Base-by-base conservation (phyloP, 306 rosid genomes). In the Prunus mira region DNA sequence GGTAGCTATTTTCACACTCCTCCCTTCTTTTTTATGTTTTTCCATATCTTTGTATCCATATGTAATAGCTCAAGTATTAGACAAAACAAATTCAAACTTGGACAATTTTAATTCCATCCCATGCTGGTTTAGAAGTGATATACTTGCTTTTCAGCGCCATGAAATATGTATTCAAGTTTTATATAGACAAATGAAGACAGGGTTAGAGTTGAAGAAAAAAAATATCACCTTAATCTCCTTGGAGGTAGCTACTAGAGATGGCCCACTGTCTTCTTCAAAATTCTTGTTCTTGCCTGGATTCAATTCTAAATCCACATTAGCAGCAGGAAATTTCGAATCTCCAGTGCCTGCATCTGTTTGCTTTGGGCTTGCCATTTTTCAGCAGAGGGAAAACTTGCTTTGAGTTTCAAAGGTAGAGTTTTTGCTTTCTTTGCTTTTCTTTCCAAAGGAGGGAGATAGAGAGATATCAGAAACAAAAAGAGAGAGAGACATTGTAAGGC, bases 241-340 rank as follows among this genome's bases (percentile, higher is more conserved):
- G 62, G 89, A 69, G 81, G 78, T 73, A 72, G 85, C 85, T 24
- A 86, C 81, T 76, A 87, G 72, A 34, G 88, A 82, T 28, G 90
- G 87, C 30, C 50, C 3, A 47, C 86, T 82, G 79, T 92, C 90
- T 69, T 78, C 82, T 32, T 88, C 51, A 56, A 83, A 79, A 6
- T 78, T 57, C 24, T 72, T 82, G 46, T 82, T 76, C 1, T 10
- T 32, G 20, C 76, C 84, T 28, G 86, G 88, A 65, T 78, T 77
- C 77, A 85, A 52, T 34, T 83, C 93, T 45, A 72, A 75, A 20
- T 62, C 79, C 27, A 69, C 60, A 61, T 89, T 85, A 52, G 62
- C 90, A 0, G 69, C 78, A 13, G 91, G 91, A 81, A 88, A 71
- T 51, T 84, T 84, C 54, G 86, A 78, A 8, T 28, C 73, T 3